A percentile compares a stretch with the other conserved stretches of the same genome.
These are phyloP conservation scores for Talaromyces adpressus DNA, from an alignment of 495 filamentous ascomycete species.

Conservation along the genomic window DNA sequence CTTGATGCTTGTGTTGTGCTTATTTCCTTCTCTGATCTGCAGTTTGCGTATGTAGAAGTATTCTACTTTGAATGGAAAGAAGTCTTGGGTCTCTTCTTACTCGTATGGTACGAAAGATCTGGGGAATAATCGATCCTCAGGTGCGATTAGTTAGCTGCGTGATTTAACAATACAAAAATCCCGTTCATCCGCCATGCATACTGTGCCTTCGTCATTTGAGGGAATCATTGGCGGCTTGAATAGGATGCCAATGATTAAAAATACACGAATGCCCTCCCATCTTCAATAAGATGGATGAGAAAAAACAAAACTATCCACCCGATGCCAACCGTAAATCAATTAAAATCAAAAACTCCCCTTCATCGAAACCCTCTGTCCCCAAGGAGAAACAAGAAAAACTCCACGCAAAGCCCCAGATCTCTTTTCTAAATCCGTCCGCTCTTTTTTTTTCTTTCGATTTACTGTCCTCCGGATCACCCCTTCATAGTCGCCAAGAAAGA, in stretches of 20 bases:
- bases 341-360: background rate
- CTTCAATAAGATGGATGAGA: background rate
- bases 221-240: background rate
- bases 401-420: background rate
- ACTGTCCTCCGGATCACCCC: conserved; percentile 23
- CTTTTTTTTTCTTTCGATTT: background rate
- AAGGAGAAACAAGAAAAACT: background rate
- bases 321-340: background rate
- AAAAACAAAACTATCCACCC: background rate
- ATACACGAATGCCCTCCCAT: background rate
- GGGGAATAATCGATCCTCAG: background rate
- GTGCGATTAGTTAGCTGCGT: background rate
- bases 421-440: background rate
- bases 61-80: background rate
- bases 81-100: background rate
- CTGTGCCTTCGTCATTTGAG: background rate
- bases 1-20: background rate
- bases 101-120: background rate
- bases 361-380: background rate
- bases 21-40: background rate
- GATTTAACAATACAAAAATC: background rate
- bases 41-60: background rate
- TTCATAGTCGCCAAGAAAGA: conserved; percentile 90
- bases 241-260: background rate
- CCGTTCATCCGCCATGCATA: background rate